These are phyloP conservation scores for Diaporthe citriasiana DNA, from an alignment of 2,329 filamentous ascomycete species.

Conservation along the genomic window DNA sequence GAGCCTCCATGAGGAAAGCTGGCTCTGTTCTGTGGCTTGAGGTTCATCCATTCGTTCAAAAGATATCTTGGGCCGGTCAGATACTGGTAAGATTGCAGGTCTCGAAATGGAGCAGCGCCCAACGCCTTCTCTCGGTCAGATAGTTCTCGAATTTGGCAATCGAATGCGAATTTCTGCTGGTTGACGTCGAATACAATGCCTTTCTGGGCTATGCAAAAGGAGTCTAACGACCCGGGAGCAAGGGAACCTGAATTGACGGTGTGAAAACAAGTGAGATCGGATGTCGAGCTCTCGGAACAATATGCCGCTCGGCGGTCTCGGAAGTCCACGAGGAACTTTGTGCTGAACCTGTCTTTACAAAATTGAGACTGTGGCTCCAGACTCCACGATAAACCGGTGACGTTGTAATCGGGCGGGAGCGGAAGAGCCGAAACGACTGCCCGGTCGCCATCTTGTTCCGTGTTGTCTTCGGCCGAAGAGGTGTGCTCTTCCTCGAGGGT, in stretches of 20 bases:
- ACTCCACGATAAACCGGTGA: not conserved
- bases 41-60: not conserved
- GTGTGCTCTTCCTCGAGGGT: not conserved
- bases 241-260: slow-evolving; percentile 16
- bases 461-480: not conserved
- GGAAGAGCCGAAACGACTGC: not conserved
- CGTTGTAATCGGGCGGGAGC: slow-evolving; percentile 1
- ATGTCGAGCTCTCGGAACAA: slow-evolving; percentile 28
- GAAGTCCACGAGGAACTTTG: slow-evolving; percentile 52
- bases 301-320: slow-evolving; percentile 40
- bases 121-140: not conserved
- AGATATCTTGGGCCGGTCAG: slow-evolving; percentile 9
- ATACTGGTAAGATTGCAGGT: slow-evolving; percentile 34
- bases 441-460: not conserved
- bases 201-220: slow-evolving; percentile 30
- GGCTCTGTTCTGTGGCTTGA: not conserved
- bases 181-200: slow-evolving; percentile 12
- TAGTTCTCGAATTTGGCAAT: slow-evolving; percentile 11
- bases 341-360: slow-evolving; percentile 9
- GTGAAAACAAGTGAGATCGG: slow-evolving; percentile 38
- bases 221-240: slow-evolving; percentile 13
- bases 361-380: slow-evolving; percentile 3
- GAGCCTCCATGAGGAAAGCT: not conserved
- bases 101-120: not conserved
- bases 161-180: slow-evolving; percentile 26